Evolutionary conservation across 2,329 filamentous ascomycete species (phyloP).

Genomic region (Metarhizium humberi): DNA sequence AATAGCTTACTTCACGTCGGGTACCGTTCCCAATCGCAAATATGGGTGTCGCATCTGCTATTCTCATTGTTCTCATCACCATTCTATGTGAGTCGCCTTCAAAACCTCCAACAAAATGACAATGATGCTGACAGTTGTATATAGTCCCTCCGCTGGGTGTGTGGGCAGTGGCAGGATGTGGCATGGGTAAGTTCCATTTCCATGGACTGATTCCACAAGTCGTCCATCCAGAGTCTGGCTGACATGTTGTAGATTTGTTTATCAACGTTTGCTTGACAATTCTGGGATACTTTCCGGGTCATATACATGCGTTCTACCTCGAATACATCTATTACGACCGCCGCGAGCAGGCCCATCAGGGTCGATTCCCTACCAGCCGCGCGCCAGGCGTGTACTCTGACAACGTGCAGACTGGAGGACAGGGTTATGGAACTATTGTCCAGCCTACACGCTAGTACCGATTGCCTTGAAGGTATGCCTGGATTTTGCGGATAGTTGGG

Average conservation of each 20-base stretch:
- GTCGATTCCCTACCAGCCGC: constrained; percentile 40
- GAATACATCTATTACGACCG: constrained; percentile 79
- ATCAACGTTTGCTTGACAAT: constrained; percentile 60
- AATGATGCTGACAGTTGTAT: not conserved
- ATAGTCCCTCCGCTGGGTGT: constrained; percentile 59
- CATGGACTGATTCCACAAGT: not conserved
- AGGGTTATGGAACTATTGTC: constrained; percentile 48
- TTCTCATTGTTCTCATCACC: constrained; percentile 43
- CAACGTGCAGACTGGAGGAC: constrained; percentile 62
- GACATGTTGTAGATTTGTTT: constrained; percentile 40
- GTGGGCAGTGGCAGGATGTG: constrained; percentile 55
- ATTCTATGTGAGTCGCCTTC: constrained; percentile 35
- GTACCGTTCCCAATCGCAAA: constrained; percentile 14
- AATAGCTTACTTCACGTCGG: not conserved
- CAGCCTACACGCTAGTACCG: constrained; percentile 16
- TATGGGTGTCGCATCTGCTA: constrained; percentile 40
- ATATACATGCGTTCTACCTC: constrained; percentile 72
- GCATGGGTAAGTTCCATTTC: constrained; percentile 31
- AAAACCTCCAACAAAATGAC: not conserved
- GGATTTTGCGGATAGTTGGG: not conserved
- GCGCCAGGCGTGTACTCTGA: constrained; percentile 66
- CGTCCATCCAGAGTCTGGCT: constrained; percentile 1
- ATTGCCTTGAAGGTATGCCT: not conserved
- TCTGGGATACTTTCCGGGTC: constrained; percentile 66
- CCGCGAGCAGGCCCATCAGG: constrained; percentile 51